Base-by-base conservation (phyloP, 306 rosid species). In the Castanospermum australe region DNA sequence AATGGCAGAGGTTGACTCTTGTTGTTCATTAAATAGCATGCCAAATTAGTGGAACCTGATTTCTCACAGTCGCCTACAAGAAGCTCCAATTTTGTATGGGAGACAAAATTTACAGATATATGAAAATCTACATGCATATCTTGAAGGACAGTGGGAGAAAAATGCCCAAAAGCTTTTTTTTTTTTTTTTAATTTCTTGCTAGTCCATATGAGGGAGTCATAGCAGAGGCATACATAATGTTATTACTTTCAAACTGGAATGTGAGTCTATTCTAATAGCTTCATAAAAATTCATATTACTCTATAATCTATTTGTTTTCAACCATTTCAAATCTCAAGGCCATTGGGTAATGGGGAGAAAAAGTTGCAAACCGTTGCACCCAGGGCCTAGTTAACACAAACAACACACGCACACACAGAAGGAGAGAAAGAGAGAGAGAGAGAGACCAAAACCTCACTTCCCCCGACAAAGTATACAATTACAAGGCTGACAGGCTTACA, bases 401-500 rank as follows among this genome's bases (percentile, higher is more conserved):
- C 51, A 36, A n/a, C n/a, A n/a, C n/a, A n/a, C n/a, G n/a, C n/a
- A n/a, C n/a, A n/a, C n/a, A n/a, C n/a, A n/a, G n/a, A n/a, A n/a
- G n/a, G n/a, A n/a, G n/a, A 73, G 12, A 32, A 9, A 63, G 44
- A 61, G 54, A 20, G 50, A 18, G 11, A 21, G 25, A 38, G 56
- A 67, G 6, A 44, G 20, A 57, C 32, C 39, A 30, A 56, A 61
- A 22, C 67, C 61, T 69, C 33, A 21, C 56, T 76, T 69, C 9
- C 51, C 63, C 24, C 32, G 35, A 51, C 25, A 5, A 67, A 68
- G 45, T 25, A 17, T 50, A 35, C 71, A 30, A 64, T 65, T 35
- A 81, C 50, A 25, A 18, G 79, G 61, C 52, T 73, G 44, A 33
- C 24, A 79, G 78, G 81, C 97, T 84, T 84, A 92, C 97, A 66